Conservation (phyloP, 306 rosid species). For the Citrullus colocynthis region DNA sequence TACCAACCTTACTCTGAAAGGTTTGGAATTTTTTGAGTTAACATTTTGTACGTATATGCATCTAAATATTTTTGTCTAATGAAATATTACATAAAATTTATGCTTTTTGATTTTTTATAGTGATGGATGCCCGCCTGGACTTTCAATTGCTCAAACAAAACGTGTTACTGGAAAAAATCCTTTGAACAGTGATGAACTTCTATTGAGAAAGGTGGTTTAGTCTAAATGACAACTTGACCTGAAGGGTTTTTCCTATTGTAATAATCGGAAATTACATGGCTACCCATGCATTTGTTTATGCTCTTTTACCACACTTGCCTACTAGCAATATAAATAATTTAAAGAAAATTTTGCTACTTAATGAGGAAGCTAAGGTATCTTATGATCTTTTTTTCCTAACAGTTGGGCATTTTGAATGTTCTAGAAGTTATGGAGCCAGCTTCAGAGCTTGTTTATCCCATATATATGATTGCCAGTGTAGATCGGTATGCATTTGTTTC, state of each 20-base stretch:
- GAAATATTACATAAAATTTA: background rate
- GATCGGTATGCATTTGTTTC: conserved; percentile 49
- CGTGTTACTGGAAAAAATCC: conserved; percentile 66
- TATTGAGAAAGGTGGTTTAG: conserved; percentile 50
- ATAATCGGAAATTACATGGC: background rate
- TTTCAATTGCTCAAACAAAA: conserved; percentile 60
- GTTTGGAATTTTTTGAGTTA: conserved; percentile 24
- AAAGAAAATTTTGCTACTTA: background rate
- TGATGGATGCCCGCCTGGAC: conserved; percentile 68
- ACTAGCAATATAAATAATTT: background rate
- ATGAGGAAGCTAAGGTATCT: background rate
- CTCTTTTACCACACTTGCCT: background rate
- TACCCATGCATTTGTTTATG: background rate
- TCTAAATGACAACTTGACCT: background rate
- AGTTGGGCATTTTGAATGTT: conserved; percentile 92
- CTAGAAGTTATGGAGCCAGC: conserved; percentile 64
- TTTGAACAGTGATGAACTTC: conserved; percentile 41
- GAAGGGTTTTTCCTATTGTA: conserved; percentile 11
- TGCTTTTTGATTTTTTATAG: conserved; percentile 29
- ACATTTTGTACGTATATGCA: background rate
- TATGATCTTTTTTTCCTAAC: conserved; percentile 23
- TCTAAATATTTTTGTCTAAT: background rate
- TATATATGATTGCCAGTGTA: conserved; percentile 61
- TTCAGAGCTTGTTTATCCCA: conserved; percentile 78
- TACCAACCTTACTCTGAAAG: conserved; percentile 69